These are phyloP conservation scores for Microdochium nivale DNA, from an alignment of 2,329 filamentous ascomycete genomes.

Conservation along the genomic window DNA sequence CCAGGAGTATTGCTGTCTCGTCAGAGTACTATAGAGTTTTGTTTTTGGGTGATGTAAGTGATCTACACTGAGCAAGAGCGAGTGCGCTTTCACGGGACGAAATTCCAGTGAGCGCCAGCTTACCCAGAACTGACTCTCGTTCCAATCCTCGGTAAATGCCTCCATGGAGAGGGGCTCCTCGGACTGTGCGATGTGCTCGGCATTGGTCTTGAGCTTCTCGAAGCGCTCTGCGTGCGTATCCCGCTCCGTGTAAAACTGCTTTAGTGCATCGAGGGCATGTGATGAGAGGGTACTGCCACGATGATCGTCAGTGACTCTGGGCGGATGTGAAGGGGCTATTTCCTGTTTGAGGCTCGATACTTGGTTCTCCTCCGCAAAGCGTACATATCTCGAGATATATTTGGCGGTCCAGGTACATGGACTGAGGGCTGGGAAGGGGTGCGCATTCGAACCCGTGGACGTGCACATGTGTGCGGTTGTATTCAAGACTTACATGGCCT, in stretches of 20 bases:
- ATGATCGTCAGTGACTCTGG: too few species aligned
- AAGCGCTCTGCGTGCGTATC: conserved; percentile 59
- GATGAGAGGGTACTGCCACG: conserved; percentile 50
- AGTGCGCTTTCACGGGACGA: neutral
- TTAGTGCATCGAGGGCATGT: conserved; percentile 58
- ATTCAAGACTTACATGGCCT: conserved; percentile 40
- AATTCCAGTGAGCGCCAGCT: conserved; percentile 10
- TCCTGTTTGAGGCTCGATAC: too few species aligned
- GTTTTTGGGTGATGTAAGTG: neutral
- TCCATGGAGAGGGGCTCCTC: conserved; percentile 49
- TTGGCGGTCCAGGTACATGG: too few species aligned
- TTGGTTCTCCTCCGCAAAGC: too few species aligned
- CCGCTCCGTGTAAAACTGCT: conserved; percentile 66
- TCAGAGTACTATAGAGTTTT: conserved; percentile 53
- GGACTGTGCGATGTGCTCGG: conserved; percentile 42
- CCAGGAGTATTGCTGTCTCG: conserved; percentile 56
- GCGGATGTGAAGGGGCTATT: too few species aligned
- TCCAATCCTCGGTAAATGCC: conserved; percentile 73
- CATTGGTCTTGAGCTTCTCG: conserved; percentile 54
- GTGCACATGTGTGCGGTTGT: neutral
- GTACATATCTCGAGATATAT: too few species aligned
- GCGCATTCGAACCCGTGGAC: too few species aligned
- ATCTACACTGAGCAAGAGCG: neutral
- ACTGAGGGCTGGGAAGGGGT: too few species aligned
- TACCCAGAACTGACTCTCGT: conserved; percentile 78